These are phyloP conservation scores for Cunninghamia lanceolata DNA, from an alignment of 75 land plant species.

Conservation along the genomic window DNA sequence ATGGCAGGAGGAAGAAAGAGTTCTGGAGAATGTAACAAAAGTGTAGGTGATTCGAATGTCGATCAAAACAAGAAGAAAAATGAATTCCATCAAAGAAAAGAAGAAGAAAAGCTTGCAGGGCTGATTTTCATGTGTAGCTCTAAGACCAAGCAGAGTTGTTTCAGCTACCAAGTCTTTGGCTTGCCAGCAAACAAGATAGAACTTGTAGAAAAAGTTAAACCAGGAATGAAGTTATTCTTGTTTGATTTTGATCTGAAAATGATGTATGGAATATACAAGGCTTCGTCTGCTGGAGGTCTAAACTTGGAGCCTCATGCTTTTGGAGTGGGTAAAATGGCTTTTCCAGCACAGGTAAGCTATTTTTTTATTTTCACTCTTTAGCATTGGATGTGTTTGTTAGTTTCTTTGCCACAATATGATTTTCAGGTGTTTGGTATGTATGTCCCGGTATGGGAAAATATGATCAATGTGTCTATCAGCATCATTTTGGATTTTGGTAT, in stretches of 20 bases:
- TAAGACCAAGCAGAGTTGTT: slow-evolving; percentile 54
- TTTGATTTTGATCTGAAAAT: slow-evolving; percentile 56
- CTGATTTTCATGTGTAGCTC: slow-evolving; percentile 63
- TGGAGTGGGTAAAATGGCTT: too few species aligned
- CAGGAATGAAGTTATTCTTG: slow-evolving; percentile 46
- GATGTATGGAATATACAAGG: slow-evolving; percentile 57
- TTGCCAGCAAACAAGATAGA: slow-evolving; percentile 40
- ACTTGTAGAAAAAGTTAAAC: slow-evolving; percentile 40
- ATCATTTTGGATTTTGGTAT: too few species aligned
- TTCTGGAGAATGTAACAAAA: neutral
- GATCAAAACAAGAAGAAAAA: slow-evolving; percentile 4
- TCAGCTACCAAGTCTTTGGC: slow-evolving; percentile 49
- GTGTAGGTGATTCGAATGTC: neutral
- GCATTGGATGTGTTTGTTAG: too few species aligned
- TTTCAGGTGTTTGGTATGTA: too few species aligned
- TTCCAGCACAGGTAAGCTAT: too few species aligned
- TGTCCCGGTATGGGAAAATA: too few species aligned
- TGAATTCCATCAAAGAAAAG: neutral
- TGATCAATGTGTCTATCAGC: too few species aligned
- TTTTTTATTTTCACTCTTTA: too few species aligned
- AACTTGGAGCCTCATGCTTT: slow-evolving; percentile 51
- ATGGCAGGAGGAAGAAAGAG: too few species aligned
- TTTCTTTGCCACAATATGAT: too few species aligned
- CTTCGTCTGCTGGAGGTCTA: slow-evolving; percentile 32
- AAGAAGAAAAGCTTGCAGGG: slow-evolving; percentile 41